Evolutionary conservation across 164 flowering plant species (phyloP).

Genomic region (Tetrastigma voinierianum): DNA sequence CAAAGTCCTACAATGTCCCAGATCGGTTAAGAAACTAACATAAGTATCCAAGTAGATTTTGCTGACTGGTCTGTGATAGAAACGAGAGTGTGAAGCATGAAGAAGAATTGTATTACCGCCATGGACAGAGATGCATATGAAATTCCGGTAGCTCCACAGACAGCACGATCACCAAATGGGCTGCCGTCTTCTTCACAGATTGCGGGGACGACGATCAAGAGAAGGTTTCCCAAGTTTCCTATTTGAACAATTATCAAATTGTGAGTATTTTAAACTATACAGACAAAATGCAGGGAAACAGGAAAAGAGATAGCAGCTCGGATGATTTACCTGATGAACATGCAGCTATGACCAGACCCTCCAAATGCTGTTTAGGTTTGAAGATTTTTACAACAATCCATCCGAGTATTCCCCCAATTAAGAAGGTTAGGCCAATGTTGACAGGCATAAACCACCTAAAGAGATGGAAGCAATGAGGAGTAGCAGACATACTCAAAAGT

Average conservation of each 20-base stretch:
- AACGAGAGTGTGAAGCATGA: not conserved
- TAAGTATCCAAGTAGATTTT: too few species aligned
- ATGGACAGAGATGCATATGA: slow-evolving; percentile 93
- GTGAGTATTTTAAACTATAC: not conserved
- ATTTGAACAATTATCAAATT: slow-evolving; percentile 1
- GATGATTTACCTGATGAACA: slow-evolving; percentile 70
- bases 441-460: slow-evolving; percentile 98
- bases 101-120: slow-evolving; percentile 57
- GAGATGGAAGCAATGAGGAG: not conserved
- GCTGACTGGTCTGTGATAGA: not conserved
- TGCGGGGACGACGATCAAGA: slow-evolving; percentile 82
- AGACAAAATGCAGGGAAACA: not conserved
- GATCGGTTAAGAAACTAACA: too few species aligned
- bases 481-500: not conserved
- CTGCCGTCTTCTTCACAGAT: slow-evolving; percentile 70
- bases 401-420: slow-evolving; percentile 77
- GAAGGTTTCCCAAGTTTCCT: slow-evolving; percentile 90
- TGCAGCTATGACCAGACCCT: slow-evolving; percentile 74
- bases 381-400: slow-evolving; percentile 76
- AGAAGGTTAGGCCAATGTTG: slow-evolving; percentile 69
- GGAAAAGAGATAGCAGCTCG: not conserved
- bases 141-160: slow-evolving; percentile 56
- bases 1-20: too few species aligned
- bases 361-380: slow-evolving; percentile 64
- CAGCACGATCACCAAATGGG: slow-evolving; percentile 57